Base-by-base conservation (phyloP, 139 green algal genomes). In the Dunaliella primolecta region DNA sequence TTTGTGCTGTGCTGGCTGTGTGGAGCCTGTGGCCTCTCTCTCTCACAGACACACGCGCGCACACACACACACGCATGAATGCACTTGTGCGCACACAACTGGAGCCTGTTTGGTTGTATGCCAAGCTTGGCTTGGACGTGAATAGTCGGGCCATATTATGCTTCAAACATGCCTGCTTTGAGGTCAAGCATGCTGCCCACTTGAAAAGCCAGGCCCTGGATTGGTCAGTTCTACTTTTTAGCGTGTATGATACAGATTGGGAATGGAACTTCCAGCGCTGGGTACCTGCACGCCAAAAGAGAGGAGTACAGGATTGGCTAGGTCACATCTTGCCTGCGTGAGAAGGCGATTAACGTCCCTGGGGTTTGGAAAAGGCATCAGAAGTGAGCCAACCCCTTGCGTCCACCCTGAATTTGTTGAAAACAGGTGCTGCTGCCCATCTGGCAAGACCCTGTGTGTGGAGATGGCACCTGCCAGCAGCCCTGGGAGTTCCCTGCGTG, bases 401-500 rank as follows among this genome's bases (percentile, higher is more conserved):
- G n/a, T n/a, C n/a, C n/a, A n/a, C n/a, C n/a, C n/a, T n/a, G n/a
- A n/a, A n/a, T n/a, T n/a, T n/a, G n/a, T n/a, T n/a, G n/a, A n/a
- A n/a, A n/a, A n/a, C 86, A 89, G 86, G 79, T 90, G 25, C 71
- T 95, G 37, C 79, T 87, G 75, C 93, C 93, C 38, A 92, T 92
- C n/a, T 95, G 90, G 90, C 91, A 91, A 77, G 93, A 95, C 86
- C 91, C 93, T 24, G 82, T 93, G 34, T 95, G 93, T 80, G 92
- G 93, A 25, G 93, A 95, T 77, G 82, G 86, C 83, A 91, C 89
- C 31, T 96, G 93, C 83, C 89, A 95, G 83, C 90, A 85, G 84
- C 93, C 93, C 25, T 95, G 91, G 91, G 93, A 96, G 91, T 95
- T 93, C 64, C 91, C 93, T 15, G 88, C 93, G 7, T 96, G 87